These are phyloP conservation scores for Vigna reflexopilosa DNA, from an alignment of 306 rosid genomes.

Conservation along the genomic window DNA sequence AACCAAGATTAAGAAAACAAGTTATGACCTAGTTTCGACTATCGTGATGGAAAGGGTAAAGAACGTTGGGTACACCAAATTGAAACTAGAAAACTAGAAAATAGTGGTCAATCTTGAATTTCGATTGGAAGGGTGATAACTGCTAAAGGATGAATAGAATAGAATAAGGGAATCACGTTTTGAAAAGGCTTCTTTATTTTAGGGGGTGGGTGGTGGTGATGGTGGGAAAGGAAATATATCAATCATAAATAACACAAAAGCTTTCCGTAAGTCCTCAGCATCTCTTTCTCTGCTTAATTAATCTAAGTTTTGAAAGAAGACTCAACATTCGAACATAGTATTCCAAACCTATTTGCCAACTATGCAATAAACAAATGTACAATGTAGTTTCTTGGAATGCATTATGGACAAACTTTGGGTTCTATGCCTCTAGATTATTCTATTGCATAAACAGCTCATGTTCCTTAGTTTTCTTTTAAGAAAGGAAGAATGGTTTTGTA, in stretches of 20 bases:
- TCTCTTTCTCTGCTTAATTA: neutral
- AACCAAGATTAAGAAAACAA: neutral
- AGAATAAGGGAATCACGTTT: neutral
- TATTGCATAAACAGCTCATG: neutral
- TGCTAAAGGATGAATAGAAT: neutral
- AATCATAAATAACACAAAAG: conserved; percentile 17
- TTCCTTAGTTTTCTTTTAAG: neutral
- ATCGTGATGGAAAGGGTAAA: neutral
- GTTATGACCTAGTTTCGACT: neutral
- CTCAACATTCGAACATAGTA: neutral
- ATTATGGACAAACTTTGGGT: conserved; percentile 1
- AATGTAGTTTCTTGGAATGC: conserved; percentile 1
- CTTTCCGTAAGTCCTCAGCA: neutral
- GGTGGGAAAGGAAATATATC: neutral
- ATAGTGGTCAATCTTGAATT: neutral
- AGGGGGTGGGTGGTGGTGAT: neutral
- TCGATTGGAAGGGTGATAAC: neutral
- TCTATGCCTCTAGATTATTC: neutral
- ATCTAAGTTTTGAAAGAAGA: neutral
- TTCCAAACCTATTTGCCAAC: conserved; percentile 31
- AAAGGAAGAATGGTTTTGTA: neutral
- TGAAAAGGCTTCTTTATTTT: neutral
- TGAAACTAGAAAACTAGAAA: neutral
- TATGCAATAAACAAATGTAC: conserved; percentile 12
- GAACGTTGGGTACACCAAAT: neutral